Conservation (phyloP, 2,329 filamentous ascomycete genomes). For the Cercospora zeina region DNA sequence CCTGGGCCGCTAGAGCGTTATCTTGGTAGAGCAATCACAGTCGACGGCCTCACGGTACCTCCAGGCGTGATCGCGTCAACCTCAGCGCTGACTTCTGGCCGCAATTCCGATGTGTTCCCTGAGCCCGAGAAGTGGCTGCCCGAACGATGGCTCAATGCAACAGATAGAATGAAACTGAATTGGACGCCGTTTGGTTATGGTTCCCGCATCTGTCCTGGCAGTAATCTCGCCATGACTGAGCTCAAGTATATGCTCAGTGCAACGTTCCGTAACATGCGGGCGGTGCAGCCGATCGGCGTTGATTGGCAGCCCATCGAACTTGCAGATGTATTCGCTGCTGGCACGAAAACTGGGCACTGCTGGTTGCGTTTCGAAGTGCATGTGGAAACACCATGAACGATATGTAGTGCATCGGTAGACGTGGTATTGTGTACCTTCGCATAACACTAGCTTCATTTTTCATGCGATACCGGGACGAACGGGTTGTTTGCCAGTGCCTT, state of each 20-base stretch:
- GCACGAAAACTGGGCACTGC: constrained; percentile 19
- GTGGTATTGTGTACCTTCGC: background rate
- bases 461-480: background rate
- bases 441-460: background rate
- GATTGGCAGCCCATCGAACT: constrained; percentile 18
- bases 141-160: constrained; percentile 43
- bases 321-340: constrained; percentile 24
- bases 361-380: constrained; percentile 22
- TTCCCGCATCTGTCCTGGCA: constrained; percentile 50
- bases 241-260: constrained; percentile 51
- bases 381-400: background rate
- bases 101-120: constrained; percentile 45
- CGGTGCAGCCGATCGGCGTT: constrained; percentile 10
- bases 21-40: constrained; percentile 15
- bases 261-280: constrained; percentile 16
- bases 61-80: constrained; percentile 47
- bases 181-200: constrained; percentile 52
- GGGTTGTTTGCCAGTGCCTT: background rate
- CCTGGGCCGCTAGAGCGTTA: constrained; percentile 27
- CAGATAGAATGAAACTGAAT: constrained; percentile 43
- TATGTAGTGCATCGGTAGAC: background rate
- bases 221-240: constrained; percentile 53
- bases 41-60: constrained; percentile 36
- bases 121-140: constrained; percentile 42
- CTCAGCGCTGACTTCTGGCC: constrained; percentile 45